Evolutionary conservation across 1,139 yeast species (phyloP), one percentile per base, ranked within the genome.

Genomic region (Geotrichum candidum): DNA sequence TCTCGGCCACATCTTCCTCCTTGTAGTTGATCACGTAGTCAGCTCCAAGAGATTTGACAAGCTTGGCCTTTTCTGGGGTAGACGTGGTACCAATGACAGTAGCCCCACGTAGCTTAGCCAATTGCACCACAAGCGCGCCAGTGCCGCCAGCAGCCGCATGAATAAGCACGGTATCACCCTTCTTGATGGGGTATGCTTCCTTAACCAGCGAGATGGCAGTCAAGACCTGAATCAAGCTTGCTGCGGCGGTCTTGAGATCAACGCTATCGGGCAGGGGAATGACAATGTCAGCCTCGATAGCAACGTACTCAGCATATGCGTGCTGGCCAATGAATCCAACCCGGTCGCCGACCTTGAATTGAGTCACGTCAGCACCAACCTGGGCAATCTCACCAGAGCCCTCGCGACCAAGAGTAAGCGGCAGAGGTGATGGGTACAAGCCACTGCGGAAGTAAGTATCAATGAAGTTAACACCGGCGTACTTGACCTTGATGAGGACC

Each of bases 111-210:
- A 74, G 74, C 45, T 80, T 72, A 59, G 86, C 76, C 73, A 90
- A 76, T 74, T 90, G 97, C 54, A 80, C 79, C 61, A 90, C 74
- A 18, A 89, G 68, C 60, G 83, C 80, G 1, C 97, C 97, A 58
- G 89, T 94, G 62, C 97, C 97, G 58, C 97, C 97, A 9, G 97
- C 96, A 22, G 96, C 96, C 1, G 97, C 97, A 79, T 92, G 90
- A 46, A 90, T 85, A 60, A 91, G 78, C 52, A 87, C 81, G 67
- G 74, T 81, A 65, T 92, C 97, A 59, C 84, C 91, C 70, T 80
- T 78, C 70, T 87, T 71, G 46, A 90, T 88, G 2, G 77, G 70
- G 72, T 88, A 84, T 0, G 94, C 82, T 66, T 88, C 92, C 54
- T 80, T 77, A 54, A 84, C 76, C 64, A 91, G 83, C 0, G 94